A percentile compares a stretch with the other conserved stretches of the same genome.
Evolutionary conservation across 805 yeast species (phyloP).

Genomic region (Soucietia sequanensis): DNA sequence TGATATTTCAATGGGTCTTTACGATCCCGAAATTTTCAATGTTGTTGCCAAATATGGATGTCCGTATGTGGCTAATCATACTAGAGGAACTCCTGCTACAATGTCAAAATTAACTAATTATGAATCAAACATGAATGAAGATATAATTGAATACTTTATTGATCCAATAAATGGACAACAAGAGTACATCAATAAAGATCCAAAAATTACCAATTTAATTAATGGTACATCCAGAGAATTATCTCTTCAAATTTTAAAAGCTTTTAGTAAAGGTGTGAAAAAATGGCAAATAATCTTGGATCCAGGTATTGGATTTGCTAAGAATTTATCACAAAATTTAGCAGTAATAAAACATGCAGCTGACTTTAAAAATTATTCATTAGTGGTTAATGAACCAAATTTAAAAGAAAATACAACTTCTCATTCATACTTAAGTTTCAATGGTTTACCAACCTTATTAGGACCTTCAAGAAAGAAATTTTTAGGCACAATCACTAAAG

Average conservation of each 20-base stretch:
- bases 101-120: conserved; percentile 67
- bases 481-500: conserved; percentile 71
- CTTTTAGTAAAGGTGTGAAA: conserved; percentile 60
- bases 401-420: conserved; percentile 11
- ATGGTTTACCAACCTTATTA: conserved; percentile 63
- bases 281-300: conserved; percentile 92
- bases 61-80: conserved; percentile 80
- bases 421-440: conserved; percentile 39
- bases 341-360: conserved; percentile 54
- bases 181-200: conserved; percentile 12
- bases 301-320: conserved; percentile 98
- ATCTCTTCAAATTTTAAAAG: conserved; percentile 50
- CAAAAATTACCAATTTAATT: conserved; percentile 37
- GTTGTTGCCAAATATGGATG: conserved; percentile 70
- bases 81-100: conserved; percentile 75
- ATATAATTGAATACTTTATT: conserved; percentile 35
- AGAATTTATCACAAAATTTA: conserved; percentile 67
- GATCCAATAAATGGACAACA: conserved; percentile 24
- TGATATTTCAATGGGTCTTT: conserved; percentile 80
- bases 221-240: conserved; percentile 68
- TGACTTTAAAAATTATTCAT: conserved; percentile 49
- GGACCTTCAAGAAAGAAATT: conserved; percentile 92
- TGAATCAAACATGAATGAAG: conserved; percentile 33
- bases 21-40: conserved; percentile 62
- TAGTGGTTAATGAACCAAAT: conserved; percentile 12